Evolutionary conservation across 116 monocot genomes (phyloP).

Genomic region (Phalaenopsis hybrid): DNA sequence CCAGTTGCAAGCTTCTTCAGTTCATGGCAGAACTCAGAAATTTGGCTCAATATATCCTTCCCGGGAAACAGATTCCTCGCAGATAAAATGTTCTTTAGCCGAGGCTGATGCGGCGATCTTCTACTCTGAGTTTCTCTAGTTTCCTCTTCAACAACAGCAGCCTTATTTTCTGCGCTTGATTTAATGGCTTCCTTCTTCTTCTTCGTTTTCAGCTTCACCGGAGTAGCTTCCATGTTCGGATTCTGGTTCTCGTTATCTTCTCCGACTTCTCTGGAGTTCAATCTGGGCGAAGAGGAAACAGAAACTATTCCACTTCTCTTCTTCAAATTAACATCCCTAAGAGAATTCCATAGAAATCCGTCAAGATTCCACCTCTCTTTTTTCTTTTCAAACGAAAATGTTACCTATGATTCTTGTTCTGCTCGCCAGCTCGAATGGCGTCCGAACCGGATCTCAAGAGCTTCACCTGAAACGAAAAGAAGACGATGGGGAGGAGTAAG

Average conservation of each 20-base stretch:
- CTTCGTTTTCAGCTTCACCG: conserved; percentile 2
- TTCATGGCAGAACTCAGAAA: conserved; percentile 79
- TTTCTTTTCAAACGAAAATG: not conserved
- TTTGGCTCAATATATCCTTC: conserved; percentile 72
- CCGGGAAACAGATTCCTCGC: conserved; percentile 77
- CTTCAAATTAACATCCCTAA: conserved; percentile 43
- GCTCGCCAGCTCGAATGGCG: conserved; percentile 28
- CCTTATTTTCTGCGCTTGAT: conserved; percentile 55
- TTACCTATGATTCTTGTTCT: conserved; percentile 26
- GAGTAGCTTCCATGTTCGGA: conserved; percentile 33
- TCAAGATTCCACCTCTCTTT: not conserved
- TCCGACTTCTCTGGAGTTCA: conserved; percentile 23
- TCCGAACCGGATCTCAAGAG: conserved; percentile 30
- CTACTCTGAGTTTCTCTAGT: not conserved
- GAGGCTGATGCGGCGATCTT: conserved; percentile 4
- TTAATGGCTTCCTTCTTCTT: conserved; percentile 35
- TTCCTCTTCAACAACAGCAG: conserved; percentile 10
- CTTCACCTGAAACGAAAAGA: conserved; percentile 20
- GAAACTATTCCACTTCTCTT: conserved; percentile 36
- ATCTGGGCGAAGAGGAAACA: conserved; percentile 17
- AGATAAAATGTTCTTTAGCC: conserved; percentile 56
- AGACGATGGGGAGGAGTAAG: not conserved
- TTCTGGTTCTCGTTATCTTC: conserved; percentile 13
- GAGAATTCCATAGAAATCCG: not conserved
- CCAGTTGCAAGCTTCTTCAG: conserved; percentile 56